Evolutionary conservation across 1,139 yeast species (phyloP).

Genomic region (Nakaseomyces nivariensis): DNA sequence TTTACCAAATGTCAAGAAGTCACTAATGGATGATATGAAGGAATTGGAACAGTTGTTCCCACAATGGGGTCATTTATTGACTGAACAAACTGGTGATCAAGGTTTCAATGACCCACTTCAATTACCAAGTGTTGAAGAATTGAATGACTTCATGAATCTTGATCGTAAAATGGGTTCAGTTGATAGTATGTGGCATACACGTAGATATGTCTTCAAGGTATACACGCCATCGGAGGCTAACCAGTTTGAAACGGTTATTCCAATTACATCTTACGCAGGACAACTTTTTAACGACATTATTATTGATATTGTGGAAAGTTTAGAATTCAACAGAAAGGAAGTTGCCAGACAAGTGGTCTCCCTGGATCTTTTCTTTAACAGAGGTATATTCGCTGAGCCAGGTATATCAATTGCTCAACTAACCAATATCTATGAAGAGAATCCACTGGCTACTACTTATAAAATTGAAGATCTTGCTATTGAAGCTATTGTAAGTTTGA

Average conservation of each 20-base stretch:
- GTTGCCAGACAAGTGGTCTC: constrained; percentile 77
- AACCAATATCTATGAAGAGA: constrained; percentile 32
- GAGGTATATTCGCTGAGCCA: constrained; percentile 67
- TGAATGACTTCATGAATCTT: constrained; percentile 29
- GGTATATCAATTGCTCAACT: constrained; percentile 76
- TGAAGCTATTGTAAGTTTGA: constrained; percentile 69
- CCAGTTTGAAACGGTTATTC: constrained; percentile 63
- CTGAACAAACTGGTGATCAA: constrained; percentile 21
- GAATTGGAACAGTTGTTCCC: constrained; percentile 28
- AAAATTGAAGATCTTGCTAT: constrained; percentile 86
- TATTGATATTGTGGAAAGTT: constrained; percentile 61
- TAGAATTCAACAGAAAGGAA: constrained; percentile 84
- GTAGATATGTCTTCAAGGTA: constrained; percentile 56
- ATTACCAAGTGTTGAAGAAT: constrained; percentile 35
- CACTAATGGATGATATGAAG: constrained; percentile 32
- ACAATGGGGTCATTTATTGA: constrained; percentile 22
- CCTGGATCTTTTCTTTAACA: constrained; percentile 62
- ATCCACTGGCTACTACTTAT: constrained; percentile 52
- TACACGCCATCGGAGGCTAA: constrained; percentile 40
- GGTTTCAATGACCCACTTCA: constrained; percentile 27
- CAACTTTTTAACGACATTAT: constrained; percentile 66
- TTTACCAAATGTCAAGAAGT: constrained; percentile 42
- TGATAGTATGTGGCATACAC: constrained; percentile 43
- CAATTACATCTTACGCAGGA: constrained; percentile 47
- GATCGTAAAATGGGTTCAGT: constrained; percentile 35